Evolutionary conservation across 345 rosid species (phyloP).

Genomic region (Noccaea bulbosa): DNA sequence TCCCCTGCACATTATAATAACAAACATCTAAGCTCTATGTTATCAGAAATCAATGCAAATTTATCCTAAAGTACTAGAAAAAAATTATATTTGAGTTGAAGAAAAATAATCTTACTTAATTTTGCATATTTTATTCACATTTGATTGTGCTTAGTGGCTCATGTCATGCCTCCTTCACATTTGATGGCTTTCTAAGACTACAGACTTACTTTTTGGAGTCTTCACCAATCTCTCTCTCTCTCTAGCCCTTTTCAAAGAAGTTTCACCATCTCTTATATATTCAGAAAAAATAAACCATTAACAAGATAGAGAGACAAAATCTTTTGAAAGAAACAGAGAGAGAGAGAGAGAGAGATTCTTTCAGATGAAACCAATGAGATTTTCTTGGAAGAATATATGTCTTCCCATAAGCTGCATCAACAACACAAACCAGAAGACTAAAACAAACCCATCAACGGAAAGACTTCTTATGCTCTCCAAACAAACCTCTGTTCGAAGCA

Average conservation of each 20-base stretch:
- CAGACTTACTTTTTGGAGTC: constrained; percentile 39
- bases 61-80: background rate
- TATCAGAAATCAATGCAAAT: constrained; percentile 1
- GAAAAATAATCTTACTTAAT: constrained; percentile 22
- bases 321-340: constrained; percentile 20
- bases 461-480: constrained; percentile 36
- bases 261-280: constrained; percentile 42
- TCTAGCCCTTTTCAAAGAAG: constrained; percentile 38
- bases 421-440: constrained; percentile 33
- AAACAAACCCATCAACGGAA: constrained; percentile 38
- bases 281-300: constrained; percentile 7
- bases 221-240: constrained; percentile 39
- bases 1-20: constrained; percentile 21
- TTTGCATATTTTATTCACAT: constrained; percentile 18
- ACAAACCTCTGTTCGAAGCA: constrained; percentile 43
- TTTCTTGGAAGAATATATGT: constrained; percentile 43
- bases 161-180: constrained; percentile 10
- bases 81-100: background rate
- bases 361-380: constrained; percentile 41
- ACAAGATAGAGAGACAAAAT: constrained; percentile 27
- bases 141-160: constrained; percentile 7
- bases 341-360: constrained; percentile 13
- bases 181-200: constrained; percentile 38
- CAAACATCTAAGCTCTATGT: constrained; percentile 22
- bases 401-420: constrained; percentile 47